These are phyloP conservation scores for Ascochyta viciae-villosae DNA, from an alignment of 2,329 filamentous ascomycete species.

Conservation along the genomic window DNA sequence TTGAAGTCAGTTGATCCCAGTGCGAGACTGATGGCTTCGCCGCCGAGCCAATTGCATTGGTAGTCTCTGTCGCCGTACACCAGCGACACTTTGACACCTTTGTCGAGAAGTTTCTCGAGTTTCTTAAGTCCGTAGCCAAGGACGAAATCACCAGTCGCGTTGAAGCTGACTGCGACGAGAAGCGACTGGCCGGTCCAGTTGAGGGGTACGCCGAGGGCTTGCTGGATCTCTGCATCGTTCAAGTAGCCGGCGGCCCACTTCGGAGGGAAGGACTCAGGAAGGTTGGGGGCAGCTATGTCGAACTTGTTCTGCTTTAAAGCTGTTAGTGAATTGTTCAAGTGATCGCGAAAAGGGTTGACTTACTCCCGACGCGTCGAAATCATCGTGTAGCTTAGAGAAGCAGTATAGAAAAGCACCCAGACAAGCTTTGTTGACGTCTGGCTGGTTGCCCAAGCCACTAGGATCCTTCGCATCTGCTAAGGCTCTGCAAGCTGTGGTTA, in stretches of 20 bases:
- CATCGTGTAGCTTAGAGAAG: slow-evolving; percentile 51
- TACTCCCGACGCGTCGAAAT: slow-evolving; percentile 45
- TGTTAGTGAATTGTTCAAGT: background rate
- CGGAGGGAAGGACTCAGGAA: slow-evolving; percentile 9
- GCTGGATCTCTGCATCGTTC: slow-evolving; percentile 61
- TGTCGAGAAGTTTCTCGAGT: slow-evolving; percentile 55
- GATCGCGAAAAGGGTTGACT: background rate
- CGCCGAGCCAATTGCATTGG: slow-evolving; percentile 58
- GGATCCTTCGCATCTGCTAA: slow-evolving; percentile 34
- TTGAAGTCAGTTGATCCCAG: slow-evolving; percentile 41
- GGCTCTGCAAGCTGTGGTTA: slow-evolving; percentile 28
- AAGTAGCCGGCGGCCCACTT: slow-evolving; percentile 26
- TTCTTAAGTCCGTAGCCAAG: slow-evolving; percentile 2
- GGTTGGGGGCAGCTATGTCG: slow-evolving; percentile 29
- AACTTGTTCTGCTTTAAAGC: slow-evolving; percentile 18
- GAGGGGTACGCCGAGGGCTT: slow-evolving; percentile 64
- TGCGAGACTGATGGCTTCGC: slow-evolving; percentile 45
- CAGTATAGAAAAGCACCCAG: slow-evolving; percentile 60
- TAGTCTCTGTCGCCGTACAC: slow-evolving; percentile 49
- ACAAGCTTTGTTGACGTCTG: slow-evolving; percentile 54
- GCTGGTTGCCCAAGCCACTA: slow-evolving; percentile 38
- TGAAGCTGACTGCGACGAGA: background rate
- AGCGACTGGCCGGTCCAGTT: slow-evolving; percentile 46
- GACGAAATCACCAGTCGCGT: slow-evolving; percentile 5
- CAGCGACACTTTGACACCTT: slow-evolving; percentile 25